phyloP scores from a whole-genome alignment of 2,329 filamentous ascomycete species.

The Samsoniella hepiali region DNA sequence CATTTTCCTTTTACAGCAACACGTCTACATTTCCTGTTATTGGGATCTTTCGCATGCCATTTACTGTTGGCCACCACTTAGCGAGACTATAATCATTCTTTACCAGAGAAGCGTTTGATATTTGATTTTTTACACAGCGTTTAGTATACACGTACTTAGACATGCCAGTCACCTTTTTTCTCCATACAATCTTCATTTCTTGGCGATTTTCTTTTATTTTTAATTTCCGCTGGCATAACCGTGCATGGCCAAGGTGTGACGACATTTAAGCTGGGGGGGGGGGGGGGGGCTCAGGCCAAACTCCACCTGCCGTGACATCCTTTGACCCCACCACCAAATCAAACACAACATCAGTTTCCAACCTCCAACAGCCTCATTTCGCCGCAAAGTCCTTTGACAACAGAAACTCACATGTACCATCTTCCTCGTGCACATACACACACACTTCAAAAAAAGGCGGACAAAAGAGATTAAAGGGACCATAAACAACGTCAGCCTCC shows the following conservation, averaged over 20 bases:
- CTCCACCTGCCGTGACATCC: not conserved
- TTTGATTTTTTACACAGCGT: not conserved
- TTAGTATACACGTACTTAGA: not conserved
- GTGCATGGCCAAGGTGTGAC: not conserved
- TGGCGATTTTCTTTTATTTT: not conserved
- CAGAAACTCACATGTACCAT: not conserved
- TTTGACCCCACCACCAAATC: not conserved
- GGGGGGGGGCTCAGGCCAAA: not conserved
- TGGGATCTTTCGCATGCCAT: not conserved
- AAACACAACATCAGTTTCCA: not conserved
- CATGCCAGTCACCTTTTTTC: not conserved
- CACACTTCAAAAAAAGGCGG: not conserved
- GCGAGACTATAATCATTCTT: conserved; percentile 13
- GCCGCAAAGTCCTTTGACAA: not conserved
- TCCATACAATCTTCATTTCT: not conserved
- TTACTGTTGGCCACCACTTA: not conserved
- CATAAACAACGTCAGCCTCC: not conserved
- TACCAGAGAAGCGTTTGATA: not conserved
- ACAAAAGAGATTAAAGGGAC: not conserved
- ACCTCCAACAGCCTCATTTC: not conserved
- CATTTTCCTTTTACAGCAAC: not conserved
- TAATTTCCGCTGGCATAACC: not conserved
- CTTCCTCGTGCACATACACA: not conserved
- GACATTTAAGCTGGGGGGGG: not conserved
- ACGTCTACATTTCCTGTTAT: not conserved